phyloP scores from a whole-genome alignment of 768 basidiomycete species.

The Rhodotorula babjevae region DNA sequence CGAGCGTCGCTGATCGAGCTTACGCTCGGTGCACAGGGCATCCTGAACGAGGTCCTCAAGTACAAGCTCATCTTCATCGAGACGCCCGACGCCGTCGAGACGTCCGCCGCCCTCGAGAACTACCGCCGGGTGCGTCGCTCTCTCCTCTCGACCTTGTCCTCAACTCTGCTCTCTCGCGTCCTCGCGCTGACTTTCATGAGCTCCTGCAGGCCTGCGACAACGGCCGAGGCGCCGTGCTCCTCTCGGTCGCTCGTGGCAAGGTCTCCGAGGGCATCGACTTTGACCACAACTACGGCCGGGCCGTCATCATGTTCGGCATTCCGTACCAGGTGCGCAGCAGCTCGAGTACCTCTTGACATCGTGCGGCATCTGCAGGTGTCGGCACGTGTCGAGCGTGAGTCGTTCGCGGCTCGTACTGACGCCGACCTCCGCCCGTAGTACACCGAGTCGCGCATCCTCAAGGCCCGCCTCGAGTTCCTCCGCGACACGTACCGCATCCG shows the following conservation, averaged over 20 bases:
- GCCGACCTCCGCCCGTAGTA: constrained; percentile 60
- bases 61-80: constrained; percentile 98
- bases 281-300: constrained; percentile 97
- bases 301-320: constrained; percentile 90
- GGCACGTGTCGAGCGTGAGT: too few relatives aligned
- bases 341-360: not conserved
- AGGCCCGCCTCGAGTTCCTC: constrained; percentile 92
- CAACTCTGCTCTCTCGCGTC: not conserved
- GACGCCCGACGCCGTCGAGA: constrained; percentile 98
- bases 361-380: constrained; percentile 54
- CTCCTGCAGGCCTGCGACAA: constrained; percentile 84
- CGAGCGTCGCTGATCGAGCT: constrained; percentile 14
- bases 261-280: constrained; percentile 99
- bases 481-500: constrained; percentile 97
- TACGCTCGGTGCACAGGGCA: constrained; percentile 60
- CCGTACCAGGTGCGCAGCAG: constrained; percentile 37
- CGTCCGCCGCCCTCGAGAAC: constrained; percentile 94
- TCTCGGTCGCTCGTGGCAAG: constrained; percentile 97
- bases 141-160: not conserved
- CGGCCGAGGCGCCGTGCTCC: constrained; percentile 88
- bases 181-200: too few relatives aligned
- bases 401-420: constrained; percentile 48
- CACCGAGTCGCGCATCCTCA: constrained; percentile 93
- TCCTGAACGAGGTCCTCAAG: constrained; percentile 98
- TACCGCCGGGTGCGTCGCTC: constrained; percentile 69